Conservation (phyloP, 169 alveolate genomes). For the Amoebophrya sp. region DNA sequence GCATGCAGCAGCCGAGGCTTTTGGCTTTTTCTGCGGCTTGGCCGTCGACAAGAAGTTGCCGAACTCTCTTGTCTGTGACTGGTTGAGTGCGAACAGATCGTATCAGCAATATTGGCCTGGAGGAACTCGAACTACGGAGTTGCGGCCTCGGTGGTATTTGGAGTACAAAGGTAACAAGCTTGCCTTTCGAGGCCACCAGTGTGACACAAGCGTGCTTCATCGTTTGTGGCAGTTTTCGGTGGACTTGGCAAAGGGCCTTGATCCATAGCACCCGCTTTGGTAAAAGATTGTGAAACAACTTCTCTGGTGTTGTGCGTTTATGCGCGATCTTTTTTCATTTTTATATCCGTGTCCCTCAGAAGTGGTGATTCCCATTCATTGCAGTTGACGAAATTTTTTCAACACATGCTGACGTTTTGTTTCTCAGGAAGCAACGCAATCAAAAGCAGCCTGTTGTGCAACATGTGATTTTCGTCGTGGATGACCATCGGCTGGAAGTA, state of each 20-base stretch:
- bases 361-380: too few relatives aligned
- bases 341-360: too few relatives aligned
- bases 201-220: too few relatives aligned
- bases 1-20: not conserved
- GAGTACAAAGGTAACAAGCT: not conserved
- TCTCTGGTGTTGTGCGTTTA: too few relatives aligned
- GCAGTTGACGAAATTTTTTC: not conserved
- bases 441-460: not conserved
- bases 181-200: too few relatives aligned
- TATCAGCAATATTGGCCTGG: not conserved
- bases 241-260: too few relatives aligned
- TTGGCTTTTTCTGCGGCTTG: not conserved
- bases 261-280: too few relatives aligned
- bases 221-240: too few relatives aligned
- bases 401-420: not conserved
- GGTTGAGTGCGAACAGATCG: not conserved
- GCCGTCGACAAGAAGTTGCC: not conserved
- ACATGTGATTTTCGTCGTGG: not conserved
- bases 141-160: not conserved
- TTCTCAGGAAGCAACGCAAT: too few relatives aligned
- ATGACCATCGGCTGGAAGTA: too few relatives aligned
- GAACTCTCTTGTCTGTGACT: not conserved
- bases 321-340: too few relatives aligned
- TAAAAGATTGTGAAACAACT: too few relatives aligned
- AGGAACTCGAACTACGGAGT: not conserved